Conservation (phyloP, 2,329 filamentous ascomycete species). For the Elsinoe fawcettii region DNA sequence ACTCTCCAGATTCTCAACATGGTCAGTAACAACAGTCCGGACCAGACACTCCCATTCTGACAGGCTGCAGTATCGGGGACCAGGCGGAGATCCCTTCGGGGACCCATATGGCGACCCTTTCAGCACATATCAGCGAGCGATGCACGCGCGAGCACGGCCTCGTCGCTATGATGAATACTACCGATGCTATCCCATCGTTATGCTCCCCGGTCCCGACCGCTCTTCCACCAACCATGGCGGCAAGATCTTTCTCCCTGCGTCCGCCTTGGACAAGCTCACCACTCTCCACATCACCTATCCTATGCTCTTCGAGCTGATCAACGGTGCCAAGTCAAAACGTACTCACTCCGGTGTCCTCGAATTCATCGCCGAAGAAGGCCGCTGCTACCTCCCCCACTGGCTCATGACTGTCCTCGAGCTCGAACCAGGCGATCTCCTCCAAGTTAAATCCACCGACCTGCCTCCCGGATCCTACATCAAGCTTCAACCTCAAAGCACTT, state of each 20-base stretch:
- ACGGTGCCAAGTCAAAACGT: conserved; percentile 68
- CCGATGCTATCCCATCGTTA: conserved; percentile 88
- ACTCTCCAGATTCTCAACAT: background rate
- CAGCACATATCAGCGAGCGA: conserved; percentile 47
- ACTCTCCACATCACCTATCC: conserved; percentile 94
- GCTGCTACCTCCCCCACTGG: conserved; percentile 94
- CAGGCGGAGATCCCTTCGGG: conserved; percentile 40
- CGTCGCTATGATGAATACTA: conserved; percentile 98
- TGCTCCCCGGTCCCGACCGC: conserved; percentile 85
- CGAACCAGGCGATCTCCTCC: conserved; percentile 87
- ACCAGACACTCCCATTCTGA: background rate
- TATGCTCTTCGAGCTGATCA: conserved; percentile 92
- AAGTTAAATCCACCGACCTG: conserved; percentile 90
- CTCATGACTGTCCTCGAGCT: conserved; percentile 88
- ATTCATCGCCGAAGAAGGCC: conserved; percentile 94
- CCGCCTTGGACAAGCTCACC: conserved; percentile 92
- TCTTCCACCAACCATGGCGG: conserved; percentile 90
- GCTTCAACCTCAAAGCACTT: conserved; percentile 84
- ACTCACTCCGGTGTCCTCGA: conserved; percentile 94
- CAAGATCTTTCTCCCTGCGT: conserved; percentile 96
- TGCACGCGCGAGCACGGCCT: conserved; percentile 45
- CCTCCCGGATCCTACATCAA: conserved; percentile 90
- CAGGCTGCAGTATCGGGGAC: conserved; percentile 34
- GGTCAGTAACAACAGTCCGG: background rate
- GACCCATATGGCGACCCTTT: conserved; percentile 42